phyloP scores from a whole-genome alignment of 1,284 basidiomycete genomes.

The Exobasidium rhododendri region DNA sequence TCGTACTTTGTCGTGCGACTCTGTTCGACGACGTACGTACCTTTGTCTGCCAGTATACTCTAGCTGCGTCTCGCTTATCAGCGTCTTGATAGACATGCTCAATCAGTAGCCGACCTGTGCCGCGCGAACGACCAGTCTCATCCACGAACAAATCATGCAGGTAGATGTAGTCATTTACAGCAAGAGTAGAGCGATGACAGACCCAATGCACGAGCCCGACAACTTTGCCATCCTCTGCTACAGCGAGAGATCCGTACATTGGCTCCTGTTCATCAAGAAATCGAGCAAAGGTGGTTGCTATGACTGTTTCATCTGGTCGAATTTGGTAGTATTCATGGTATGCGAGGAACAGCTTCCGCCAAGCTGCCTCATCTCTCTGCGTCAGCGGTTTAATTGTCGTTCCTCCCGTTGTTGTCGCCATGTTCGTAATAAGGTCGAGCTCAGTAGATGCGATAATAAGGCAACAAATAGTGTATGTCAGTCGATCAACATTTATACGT shows the following conservation, averaged over 20 bases:
- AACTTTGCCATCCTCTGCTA: background rate
- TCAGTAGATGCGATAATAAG: too few species aligned
- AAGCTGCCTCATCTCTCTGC: background rate
- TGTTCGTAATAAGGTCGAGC: too few species aligned
- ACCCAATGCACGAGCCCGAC: slow-evolving; percentile 1
- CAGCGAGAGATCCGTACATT: background rate
- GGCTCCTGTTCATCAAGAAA: background rate
- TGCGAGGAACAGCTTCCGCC: background rate
- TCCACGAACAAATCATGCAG: slow-evolving; percentile 8
- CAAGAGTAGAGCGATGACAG: background rate
- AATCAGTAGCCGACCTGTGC: slow-evolving; percentile 1
- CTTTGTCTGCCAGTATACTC: slow-evolving; percentile 3
- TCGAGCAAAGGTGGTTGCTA: background rate
- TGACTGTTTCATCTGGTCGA: background rate
- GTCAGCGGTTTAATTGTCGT: background rate
- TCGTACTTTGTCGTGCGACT: too few species aligned
- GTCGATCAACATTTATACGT: too few species aligned
- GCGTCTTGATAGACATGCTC: background rate
- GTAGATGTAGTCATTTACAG: background rate
- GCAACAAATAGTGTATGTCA: too few species aligned
- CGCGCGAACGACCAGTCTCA: background rate
- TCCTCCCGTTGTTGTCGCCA: too few species aligned
- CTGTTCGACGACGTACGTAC: too few species aligned
- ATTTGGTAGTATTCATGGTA: background rate
- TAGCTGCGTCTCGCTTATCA: background rate